Base-by-base conservation (phyloP, 2,329 filamentous ascomycete genomes). In the Exophiala sp. region DNA sequence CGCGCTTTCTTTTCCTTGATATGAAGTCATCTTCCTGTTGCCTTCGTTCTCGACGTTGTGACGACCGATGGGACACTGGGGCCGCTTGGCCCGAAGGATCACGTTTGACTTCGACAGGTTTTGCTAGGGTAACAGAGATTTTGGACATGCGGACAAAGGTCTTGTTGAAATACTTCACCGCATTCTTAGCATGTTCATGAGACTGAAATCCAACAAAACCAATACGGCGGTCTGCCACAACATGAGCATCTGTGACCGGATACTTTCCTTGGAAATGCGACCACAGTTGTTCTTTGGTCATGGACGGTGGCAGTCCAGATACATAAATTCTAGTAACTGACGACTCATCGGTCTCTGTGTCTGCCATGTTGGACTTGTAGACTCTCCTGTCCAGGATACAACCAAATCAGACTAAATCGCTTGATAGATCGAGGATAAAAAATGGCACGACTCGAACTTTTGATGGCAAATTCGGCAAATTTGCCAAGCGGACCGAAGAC, bases 61-160 rank as follows among this genome's bases (percentile, higher is more conserved):
- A 21, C 9, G 44, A 42, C 9, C 50, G 39, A n/a, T 54, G 55
- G 16, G 62, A 60, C 32, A 64, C 44, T n/a, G 62, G 60, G 1
- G 52, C 48, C 8, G 54, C 58, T n/a, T 57, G 57, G 11, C 59
- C 59, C 20, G 42, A 45, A 16, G 33, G 34, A 46, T 59, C 47
- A n/a, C 52, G 48, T 43, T 46, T 59, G 43, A 62, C 32, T 36
- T 81, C 68, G 76, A 95, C 88, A 56, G 94, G 87, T 69, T 83
- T 86, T 52, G 94, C 94, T 66, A 94, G 76, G 75, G 96, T 91
- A 58, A 96, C 94, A 29, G 80, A 81, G 65, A 99, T 91, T 76
- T 87, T 95, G 54, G 91, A 96, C 88, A 96, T 94, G 65, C 91
- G 89, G 65, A 99, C 90, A 73, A 91, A 99, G 60, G 91, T 87